Evolutionary conservation across 1,284 basidiomycete species (phyloP).

Genomic region (Athelia sp.): DNA sequence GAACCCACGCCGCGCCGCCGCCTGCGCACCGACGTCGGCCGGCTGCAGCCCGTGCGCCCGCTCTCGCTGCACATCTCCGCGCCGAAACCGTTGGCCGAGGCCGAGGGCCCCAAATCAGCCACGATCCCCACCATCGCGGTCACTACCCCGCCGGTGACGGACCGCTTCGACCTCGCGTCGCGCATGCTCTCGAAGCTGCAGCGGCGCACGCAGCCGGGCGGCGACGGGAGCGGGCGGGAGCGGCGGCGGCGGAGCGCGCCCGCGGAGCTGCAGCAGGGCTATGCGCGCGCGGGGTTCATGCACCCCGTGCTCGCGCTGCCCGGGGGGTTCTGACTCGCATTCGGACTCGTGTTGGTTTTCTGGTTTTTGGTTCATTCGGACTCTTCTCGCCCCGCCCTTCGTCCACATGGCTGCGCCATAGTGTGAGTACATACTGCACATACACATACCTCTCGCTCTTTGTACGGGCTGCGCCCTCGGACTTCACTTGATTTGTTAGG

Average conservation of each 20-base stretch:
- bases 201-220: conserved; percentile 38
- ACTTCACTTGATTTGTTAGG: no score
- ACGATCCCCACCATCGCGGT: conserved; percentile 21
- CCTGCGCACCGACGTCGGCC: conserved; percentile 41
- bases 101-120: conserved; percentile 19
- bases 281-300: conserved; percentile 37
- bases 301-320: conserved; percentile 41
- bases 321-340: conserved; percentile 35
- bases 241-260: conserved; percentile 45
- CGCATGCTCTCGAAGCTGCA: conserved; percentile 63
- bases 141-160: conserved; percentile 32
- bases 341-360: no score
- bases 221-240: conserved; percentile 25
- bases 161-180: conserved; percentile 42
- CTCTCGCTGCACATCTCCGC: conserved; percentile 17
- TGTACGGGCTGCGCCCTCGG: no score
- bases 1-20: conserved; percentile 17
- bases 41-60: conserved; percentile 38
- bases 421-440: no score
- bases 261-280: conserved; percentile 33
- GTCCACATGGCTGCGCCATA: no score
- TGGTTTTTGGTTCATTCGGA: no score
- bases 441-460: no score
- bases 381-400: no score
- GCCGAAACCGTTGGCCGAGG: conserved; percentile 16